Evolutionary conservation across 768 basidiomycete species (phyloP).

Genomic region (Piloderma croceum): DNA sequence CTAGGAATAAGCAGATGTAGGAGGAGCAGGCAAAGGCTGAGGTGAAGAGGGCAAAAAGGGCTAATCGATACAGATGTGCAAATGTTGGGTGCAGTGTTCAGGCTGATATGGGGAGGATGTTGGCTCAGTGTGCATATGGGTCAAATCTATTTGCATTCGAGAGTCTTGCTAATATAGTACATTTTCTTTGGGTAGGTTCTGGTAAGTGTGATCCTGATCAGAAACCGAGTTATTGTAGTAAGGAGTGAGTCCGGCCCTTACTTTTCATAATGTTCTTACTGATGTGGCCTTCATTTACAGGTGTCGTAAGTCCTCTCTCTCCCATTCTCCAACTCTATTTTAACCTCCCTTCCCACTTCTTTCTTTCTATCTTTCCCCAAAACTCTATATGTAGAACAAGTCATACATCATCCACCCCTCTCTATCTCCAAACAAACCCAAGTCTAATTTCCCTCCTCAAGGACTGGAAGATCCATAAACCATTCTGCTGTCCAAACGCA

Average conservation of each 20-base stretch:
- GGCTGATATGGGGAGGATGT: no score
- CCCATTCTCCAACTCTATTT: no score
- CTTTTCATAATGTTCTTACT: background rate
- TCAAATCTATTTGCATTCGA: conserved; percentile 21
- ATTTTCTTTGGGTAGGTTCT: conserved; percentile 13
- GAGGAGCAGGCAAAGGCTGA: conserved; percentile 1
- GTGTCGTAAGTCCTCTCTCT: conserved; percentile 6
- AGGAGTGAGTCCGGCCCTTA: conserved; percentile 18
- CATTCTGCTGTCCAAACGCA: conserved; percentile 28
- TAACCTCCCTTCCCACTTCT: background rate
- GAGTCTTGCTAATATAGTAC: conserved; percentile 4
- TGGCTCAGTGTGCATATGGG: conserved; percentile 24
- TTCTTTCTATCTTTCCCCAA: background rate
- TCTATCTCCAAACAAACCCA: no score
- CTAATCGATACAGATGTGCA: no score
- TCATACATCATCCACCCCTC: background rate
- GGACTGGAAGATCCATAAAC: conserved; percentile 34
- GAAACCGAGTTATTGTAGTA: conserved; percentile 29
- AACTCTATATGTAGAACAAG: conserved; percentile 1
- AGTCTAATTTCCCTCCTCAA: background rate
- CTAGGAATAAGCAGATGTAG: background rate
- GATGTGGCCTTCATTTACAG: background rate
- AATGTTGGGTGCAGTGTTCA: no score
- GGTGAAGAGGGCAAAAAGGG: background rate
- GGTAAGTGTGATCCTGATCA: conserved; percentile 27